phyloP scores from a whole-genome alignment of 2,329 filamentous ascomycete genomes.

The Microcyclospora pomicola region DNA sequence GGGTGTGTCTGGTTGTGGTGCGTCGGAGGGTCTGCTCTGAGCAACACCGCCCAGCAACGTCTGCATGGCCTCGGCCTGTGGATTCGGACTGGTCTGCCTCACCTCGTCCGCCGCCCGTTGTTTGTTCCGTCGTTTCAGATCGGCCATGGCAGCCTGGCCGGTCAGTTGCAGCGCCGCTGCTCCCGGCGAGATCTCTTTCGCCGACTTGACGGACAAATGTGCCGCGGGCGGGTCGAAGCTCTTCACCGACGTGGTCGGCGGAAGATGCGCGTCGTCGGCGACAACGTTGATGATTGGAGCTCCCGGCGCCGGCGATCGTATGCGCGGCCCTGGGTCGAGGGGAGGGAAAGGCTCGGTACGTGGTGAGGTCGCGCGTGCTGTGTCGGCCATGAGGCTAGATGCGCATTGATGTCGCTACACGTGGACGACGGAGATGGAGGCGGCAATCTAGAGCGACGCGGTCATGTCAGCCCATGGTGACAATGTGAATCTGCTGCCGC shows the following conservation, averaged over 20 bases:
- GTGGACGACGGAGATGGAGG: too few species aligned
- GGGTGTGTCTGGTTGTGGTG: conserved; percentile 29
- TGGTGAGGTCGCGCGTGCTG: conserved; percentile 30
- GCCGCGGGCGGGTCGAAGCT: too few species aligned
- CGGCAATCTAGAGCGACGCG: too few species aligned
- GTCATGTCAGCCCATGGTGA: too few species aligned
- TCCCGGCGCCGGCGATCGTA: conserved; percentile 24
- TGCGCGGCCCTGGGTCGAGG: conserved; percentile 25
- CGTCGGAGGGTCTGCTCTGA: conserved; percentile 31
- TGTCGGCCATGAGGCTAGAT: conserved; percentile 28
- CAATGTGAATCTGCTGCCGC: too few species aligned
- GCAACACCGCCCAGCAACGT: conserved; percentile 31
- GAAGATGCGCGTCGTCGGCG: too few species aligned
- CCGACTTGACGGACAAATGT: too few species aligned
- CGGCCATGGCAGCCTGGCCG: conserved; percentile 34
- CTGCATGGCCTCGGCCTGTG: conserved; percentile 30
- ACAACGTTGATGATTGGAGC: too few species aligned
- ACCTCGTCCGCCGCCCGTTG: conserved; percentile 21
- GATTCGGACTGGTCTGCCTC: conserved; percentile 36
- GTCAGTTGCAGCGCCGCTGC: conserved; percentile 19
- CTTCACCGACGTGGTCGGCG: too few species aligned
- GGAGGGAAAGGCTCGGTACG: conserved; percentile 27
- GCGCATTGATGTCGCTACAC: conserved; percentile 4
- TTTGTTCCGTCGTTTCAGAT: conserved; percentile 31
- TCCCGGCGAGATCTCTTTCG: too few species aligned